These are phyloP conservation scores for Globisporangium cystogenes DNA, from an alignment of 352 stramenopile species.

Conservation along the genomic window DNA sequence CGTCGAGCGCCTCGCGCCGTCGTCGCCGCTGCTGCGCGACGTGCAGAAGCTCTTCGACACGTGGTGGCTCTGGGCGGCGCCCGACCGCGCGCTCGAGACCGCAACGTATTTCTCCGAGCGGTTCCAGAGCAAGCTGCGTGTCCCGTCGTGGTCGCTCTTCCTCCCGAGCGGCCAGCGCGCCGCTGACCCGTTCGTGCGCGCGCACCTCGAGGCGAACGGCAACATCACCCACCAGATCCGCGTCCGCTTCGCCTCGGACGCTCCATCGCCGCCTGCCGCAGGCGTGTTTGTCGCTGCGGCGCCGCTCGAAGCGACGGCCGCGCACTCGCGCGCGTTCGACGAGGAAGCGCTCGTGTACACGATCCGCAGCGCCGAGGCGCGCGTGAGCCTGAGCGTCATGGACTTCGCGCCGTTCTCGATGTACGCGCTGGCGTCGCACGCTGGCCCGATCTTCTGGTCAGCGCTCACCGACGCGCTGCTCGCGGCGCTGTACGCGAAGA, in stretches of 20 bases:
- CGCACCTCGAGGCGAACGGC: constrained; percentile 29
- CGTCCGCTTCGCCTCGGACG: constrained; percentile 11
- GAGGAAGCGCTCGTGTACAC: constrained; percentile 72
- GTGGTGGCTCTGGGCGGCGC: constrained; percentile 61
- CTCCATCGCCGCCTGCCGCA: too few relatives aligned
- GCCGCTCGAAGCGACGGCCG: constrained; percentile 50
- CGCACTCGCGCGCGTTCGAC: constrained; percentile 48
- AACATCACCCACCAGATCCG: constrained; percentile 58
- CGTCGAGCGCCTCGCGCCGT: constrained; percentile 33
- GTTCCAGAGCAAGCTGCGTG: constrained; percentile 49
- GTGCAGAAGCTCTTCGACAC: constrained; percentile 62
- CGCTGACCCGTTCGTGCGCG: constrained; percentile 44
- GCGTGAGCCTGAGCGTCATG: constrained; percentile 76
- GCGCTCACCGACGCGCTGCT: constrained; percentile 60
- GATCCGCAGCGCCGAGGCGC: constrained; percentile 45
- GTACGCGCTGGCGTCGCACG: constrained; percentile 33
- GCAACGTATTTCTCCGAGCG: constrained; percentile 44
- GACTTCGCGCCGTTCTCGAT: constrained; percentile 73
- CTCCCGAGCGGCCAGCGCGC: constrained; percentile 23
- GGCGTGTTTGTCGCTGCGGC: constrained; percentile 60
- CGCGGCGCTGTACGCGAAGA: constrained; percentile 45
- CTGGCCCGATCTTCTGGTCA: constrained; percentile 58
- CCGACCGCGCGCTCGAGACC: constrained; percentile 17
- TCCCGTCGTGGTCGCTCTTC: constrained; percentile 58
- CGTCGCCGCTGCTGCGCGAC: constrained; percentile 37